A percentile compares a stretch with the other conserved stretches of the same genome.
phyloP scores from a whole-genome alignment of 176 grass and related monocot species.

The Aegilops speltoides region DNA sequence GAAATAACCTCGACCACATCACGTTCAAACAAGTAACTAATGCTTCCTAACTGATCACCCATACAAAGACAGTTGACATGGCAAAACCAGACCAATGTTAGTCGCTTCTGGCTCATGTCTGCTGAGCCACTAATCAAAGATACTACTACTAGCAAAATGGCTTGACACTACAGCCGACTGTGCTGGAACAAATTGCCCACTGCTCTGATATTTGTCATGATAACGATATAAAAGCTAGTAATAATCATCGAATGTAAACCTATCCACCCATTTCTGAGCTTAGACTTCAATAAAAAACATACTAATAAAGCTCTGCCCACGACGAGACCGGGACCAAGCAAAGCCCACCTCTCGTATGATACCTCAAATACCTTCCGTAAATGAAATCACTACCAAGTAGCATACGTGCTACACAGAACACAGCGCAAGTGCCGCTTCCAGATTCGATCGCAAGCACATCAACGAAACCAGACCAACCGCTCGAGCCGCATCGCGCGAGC shows the following conservation, averaged over 20 bases:
- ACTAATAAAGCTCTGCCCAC: background rate
- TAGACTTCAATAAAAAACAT: background rate
- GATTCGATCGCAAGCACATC: background rate
- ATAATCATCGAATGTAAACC: background rate
- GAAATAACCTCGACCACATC: background rate
- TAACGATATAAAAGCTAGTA: background rate
- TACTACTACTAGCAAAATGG: background rate
- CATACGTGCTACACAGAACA: background rate
- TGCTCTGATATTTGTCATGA: background rate
- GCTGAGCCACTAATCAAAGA: background rate
- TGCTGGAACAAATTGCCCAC: background rate
- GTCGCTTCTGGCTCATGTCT: background rate
- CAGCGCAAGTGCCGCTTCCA: background rate
- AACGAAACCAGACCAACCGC: background rate
- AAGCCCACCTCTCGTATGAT: background rate
- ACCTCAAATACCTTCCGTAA: background rate
- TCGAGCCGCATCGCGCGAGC: background rate
- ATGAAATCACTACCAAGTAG: background rate
- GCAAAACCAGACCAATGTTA: background rate
- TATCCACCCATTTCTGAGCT: background rate
- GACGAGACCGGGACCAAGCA: background rate
- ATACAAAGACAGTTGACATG: background rate
- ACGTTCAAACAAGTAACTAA: conserved; percentile 2
- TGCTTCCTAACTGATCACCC: background rate
- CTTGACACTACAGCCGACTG: background rate